These are phyloP conservation scores for Cyphellophora europaea DNA, from an alignment of 2,329 filamentous ascomycete genomes.

Conservation along the genomic window DNA sequence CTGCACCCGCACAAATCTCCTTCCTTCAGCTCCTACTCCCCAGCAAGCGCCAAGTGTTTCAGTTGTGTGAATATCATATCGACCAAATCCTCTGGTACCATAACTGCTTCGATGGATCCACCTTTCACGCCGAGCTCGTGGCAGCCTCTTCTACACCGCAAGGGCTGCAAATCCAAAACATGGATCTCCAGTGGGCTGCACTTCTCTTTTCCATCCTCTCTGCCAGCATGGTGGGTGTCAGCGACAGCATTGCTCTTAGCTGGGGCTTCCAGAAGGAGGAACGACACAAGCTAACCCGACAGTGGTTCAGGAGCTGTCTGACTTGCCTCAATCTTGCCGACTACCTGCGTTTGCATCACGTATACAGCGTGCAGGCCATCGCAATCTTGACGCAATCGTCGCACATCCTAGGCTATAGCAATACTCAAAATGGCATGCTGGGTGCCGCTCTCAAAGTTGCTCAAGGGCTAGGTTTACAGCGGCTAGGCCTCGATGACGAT, in stretches of 20 bases:
- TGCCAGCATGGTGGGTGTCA: conserved; percentile 12
- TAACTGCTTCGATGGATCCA: conserved; percentile 12
- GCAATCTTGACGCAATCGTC: conserved; percentile 39
- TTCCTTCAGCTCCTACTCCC: conserved; percentile 17
- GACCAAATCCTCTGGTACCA: conserved; percentile 16
- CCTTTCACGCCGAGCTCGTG: conserved; percentile 12
- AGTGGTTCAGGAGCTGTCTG: conserved; percentile 38
- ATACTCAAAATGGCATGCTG: conserved; percentile 37
- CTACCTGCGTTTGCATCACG: conserved; percentile 34
- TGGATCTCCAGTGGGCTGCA: conserved; percentile 13
- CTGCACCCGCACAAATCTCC: conserved; percentile 12
- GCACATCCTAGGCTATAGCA: conserved; percentile 40
- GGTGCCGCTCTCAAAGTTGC: conserved; percentile 38
- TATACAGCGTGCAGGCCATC: conserved; percentile 38
- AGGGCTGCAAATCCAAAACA: conserved; percentile 6
- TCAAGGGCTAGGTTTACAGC: conserved; percentile 38
- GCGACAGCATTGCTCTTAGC: conserved; percentile 15
- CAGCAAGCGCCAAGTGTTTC: conserved; percentile 9
- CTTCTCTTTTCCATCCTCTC: conserved; percentile 18
- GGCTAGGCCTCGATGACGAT: conserved; percentile 22
- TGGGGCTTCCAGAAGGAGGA: conserved; percentile 39
- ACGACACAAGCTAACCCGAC: conserved; percentile 30
- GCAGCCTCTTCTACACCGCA: not conserved
- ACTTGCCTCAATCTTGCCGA: conserved; percentile 37
- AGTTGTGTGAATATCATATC: conserved; percentile 16